phyloP scores from a whole-genome alignment of 192 early-diverging fungal genomes.

The Jimgerdemannia flammicorona region DNA sequence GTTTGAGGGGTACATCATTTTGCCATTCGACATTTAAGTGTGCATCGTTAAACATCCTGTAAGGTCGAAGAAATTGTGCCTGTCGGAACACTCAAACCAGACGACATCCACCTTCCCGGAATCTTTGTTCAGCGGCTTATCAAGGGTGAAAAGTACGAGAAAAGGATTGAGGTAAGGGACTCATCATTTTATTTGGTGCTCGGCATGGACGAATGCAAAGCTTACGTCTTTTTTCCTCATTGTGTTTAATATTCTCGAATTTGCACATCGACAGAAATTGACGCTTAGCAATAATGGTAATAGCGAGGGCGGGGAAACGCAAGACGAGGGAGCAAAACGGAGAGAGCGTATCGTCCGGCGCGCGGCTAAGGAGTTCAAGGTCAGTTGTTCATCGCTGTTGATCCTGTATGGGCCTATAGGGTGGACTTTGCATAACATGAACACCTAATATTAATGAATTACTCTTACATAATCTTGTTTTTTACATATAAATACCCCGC shows the following conservation, averaged over 20 bases:
- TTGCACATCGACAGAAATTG: constrained; percentile 37
- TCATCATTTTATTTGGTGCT: no score
- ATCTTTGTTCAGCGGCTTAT: constrained; percentile 72
- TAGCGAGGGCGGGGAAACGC: constrained; percentile 28
- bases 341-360: constrained; percentile 71
- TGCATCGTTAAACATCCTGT: no score
- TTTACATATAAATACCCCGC: neutral
- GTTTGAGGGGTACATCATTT: no score
- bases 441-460: no score
- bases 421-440: constrained; percentile 37
- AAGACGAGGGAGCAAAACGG: constrained; percentile 27
- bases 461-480: neutral
- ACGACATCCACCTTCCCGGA: constrained; percentile 71
- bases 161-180: constrained; percentile 52
- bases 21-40: constrained; percentile 1
- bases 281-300: constrained; percentile 44
- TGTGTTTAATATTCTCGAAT: neutral
- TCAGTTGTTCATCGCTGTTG: constrained; percentile 25
- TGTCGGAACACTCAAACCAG: constrained; percentile 59
- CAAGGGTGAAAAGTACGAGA: constrained; percentile 68
- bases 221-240: neutral
- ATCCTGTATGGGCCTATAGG: neutral
- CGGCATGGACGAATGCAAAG: no score
- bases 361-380: constrained; percentile 75
- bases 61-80: constrained; percentile 72